Percentiles rank a stretch among this genome's conserved stretches.
Conservation (phyloP, 202 grass and related monocot species). For the Carex arenaria region DNA sequence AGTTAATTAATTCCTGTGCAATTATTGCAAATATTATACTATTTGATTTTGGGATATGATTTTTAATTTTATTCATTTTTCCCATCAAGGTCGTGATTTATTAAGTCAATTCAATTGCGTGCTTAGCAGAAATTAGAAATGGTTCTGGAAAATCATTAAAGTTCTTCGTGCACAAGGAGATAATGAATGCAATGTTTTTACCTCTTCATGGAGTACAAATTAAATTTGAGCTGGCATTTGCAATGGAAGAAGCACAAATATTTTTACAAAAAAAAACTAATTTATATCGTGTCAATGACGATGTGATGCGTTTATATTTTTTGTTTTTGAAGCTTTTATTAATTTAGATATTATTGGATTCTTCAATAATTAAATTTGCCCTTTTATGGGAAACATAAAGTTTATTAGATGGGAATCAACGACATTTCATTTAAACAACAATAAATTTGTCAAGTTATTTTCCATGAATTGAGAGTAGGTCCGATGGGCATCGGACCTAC, state of each 20-base stretch:
- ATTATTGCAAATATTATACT: constrained; percentile 1
- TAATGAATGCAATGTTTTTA: background rate
- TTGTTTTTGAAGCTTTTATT: background rate
- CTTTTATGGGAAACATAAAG: background rate
- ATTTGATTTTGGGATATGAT: background rate
- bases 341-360: background rate
- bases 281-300: background rate
- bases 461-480: no score
- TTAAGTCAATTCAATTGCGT: constrained; percentile 6
- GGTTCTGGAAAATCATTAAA: background rate
- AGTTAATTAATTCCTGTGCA: background rate
- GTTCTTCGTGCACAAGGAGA: background rate
- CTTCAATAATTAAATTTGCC: background rate
- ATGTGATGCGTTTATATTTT: background rate
- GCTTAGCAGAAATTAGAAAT: background rate
- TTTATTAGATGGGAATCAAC: background rate
- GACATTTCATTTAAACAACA: background rate
- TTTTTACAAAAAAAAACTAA: background rate
- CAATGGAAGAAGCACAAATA: background rate
- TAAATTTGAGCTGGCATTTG: background rate
- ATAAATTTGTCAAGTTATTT: background rate
- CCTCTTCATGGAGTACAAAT: background rate
- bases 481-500: no score
- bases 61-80: background rate
- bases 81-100: background rate